Evolutionary conservation across 768 basidiomycete genomes (phyloP), one percentile per base, ranked within the genome.

Genomic region (Leccinum disarticulatum): DNA sequence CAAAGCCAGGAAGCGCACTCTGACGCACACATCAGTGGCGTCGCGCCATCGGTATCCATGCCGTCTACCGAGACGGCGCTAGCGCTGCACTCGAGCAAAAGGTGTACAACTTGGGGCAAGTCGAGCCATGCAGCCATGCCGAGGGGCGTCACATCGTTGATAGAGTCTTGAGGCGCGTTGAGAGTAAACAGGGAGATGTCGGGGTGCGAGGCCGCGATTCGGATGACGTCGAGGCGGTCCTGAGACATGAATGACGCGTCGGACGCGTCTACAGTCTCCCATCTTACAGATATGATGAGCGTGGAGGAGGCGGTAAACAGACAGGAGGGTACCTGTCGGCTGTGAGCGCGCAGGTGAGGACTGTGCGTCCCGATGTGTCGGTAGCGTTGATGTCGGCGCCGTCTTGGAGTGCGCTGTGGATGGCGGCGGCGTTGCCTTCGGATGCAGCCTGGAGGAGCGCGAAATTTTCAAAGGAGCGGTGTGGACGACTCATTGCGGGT

Each of bases 111-210:
- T 15, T 81, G 73, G 11, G 82, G 81, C 71, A 82, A 75, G 65
- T 90, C 86, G 19, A 91, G 79, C 88, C 89, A 92, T 1, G 90
- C 85, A 7, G 90, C 88, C 79, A 90, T 84, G 4, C 88, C 86
- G 15, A 93, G 80, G 11, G 90, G 89, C 1, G 88, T 87, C 8
- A 90, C 88, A 35, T 89, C 88, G 55, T 83, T 84, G 77, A 87
- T 84, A 2, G 83, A 81, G 60, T 77, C 76, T 55, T 87, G 87
- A 0, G 90, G 86, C n/a, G 86, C 84, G 69, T 93, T 92, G 46
- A 93, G 76, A 17, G 87, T 86, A 68, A 81, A 81, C 14, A 93
- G 77, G 10, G 88, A 86, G 13, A 87, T 80, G 51, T 85, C 78
- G 2, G 81, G 80, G 58, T 85, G 85, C 9, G 70, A 73, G 15